These are phyloP conservation scores for Euphorbia pulcherrima DNA, from an alignment of 345 rosid genomes.

Conservation along the genomic window DNA sequence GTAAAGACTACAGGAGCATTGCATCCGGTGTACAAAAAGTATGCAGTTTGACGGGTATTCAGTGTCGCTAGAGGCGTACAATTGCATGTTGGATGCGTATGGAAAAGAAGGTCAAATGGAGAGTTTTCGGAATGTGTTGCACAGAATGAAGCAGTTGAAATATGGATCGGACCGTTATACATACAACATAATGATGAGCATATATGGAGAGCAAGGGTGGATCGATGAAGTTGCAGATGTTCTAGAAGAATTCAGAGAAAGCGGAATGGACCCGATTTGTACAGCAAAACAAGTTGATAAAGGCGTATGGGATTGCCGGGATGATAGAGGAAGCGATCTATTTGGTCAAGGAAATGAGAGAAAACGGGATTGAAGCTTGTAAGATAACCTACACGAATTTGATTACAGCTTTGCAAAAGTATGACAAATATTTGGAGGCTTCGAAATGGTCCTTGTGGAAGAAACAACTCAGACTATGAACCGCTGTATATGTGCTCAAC, in stretches of 20 bases:
- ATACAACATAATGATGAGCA: conserved; percentile 79
- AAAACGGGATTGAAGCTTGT: conserved; percentile 60
- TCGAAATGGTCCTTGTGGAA: conserved; percentile 93
- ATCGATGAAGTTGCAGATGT: conserved; percentile 64
- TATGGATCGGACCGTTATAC: conserved; percentile 63
- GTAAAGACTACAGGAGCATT: conserved; percentile 57
- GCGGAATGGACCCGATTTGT: conserved; percentile 64
- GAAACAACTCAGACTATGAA: conserved; percentile 72
- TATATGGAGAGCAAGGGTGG: conserved; percentile 80
- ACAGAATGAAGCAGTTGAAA: conserved; percentile 58
- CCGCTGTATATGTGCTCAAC: no score
- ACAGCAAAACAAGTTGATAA: conserved; percentile 86
- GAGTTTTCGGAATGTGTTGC: conserved; percentile 57
- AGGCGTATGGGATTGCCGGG: conserved; percentile 91
- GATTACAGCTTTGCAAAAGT: conserved; percentile 61
- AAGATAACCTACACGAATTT: conserved; percentile 67
- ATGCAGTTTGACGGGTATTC: conserved; percentile 82
- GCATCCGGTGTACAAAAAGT: conserved; percentile 48
- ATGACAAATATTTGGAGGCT: conserved; percentile 83
- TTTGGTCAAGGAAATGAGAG: conserved; percentile 82
- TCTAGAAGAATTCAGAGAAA: conserved; percentile 55
- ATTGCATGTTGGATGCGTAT: conserved; percentile 75
- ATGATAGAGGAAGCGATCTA: conserved; percentile 82
- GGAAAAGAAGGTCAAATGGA: conserved; percentile 82
- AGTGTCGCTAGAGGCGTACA: conserved; percentile 88